Conservation (phyloP, 352 stramenopile species). For the Phytophthora colocasiae region DNA sequence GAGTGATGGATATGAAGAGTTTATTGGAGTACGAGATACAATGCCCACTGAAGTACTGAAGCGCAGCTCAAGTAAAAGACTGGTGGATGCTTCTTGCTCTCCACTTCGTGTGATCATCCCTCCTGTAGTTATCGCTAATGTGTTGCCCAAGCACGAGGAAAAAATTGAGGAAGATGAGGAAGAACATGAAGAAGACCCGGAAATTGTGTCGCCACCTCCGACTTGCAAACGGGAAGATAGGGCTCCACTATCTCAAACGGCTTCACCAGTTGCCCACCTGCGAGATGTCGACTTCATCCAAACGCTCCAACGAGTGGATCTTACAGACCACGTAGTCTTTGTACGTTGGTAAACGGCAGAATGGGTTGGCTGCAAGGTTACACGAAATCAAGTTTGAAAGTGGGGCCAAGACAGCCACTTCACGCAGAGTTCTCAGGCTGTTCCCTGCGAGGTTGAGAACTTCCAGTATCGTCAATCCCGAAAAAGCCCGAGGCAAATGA, state of each 20-base stretch:
- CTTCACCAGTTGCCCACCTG: constrained; percentile 11
- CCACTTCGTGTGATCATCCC: constrained; percentile 31
- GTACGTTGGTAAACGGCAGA: constrained; percentile 80
- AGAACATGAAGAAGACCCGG: constrained; percentile 7
- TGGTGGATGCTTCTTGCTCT: constrained; percentile 41
- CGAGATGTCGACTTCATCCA: constrained; percentile 66
- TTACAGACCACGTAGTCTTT: constrained; percentile 79
- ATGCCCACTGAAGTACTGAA: constrained; percentile 22
- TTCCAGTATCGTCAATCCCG: constrained; percentile 57
- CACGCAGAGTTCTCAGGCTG: constrained; percentile 68
- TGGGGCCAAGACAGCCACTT: constrained; percentile 66
- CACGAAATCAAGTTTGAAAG: constrained; percentile 73
- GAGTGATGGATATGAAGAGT: constrained; percentile 5
- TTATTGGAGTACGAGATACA: constrained; percentile 11
- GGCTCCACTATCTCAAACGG: constrained; percentile 59
- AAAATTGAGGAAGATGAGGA: constrained; percentile 1
- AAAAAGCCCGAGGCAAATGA: constrained; percentile 74
- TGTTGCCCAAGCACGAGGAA: not conserved
- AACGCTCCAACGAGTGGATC: constrained; percentile 58
- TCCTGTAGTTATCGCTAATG: constrained; percentile 11
- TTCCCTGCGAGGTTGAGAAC: constrained; percentile 77
- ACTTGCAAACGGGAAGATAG: constrained; percentile 41
- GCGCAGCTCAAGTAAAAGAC: constrained; percentile 23
- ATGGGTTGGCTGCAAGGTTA: constrained; percentile 72
- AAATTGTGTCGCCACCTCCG: constrained; percentile 26